Conservation (phyloP, 176 grass and related monocot species). For the Secale cereale region DNA sequence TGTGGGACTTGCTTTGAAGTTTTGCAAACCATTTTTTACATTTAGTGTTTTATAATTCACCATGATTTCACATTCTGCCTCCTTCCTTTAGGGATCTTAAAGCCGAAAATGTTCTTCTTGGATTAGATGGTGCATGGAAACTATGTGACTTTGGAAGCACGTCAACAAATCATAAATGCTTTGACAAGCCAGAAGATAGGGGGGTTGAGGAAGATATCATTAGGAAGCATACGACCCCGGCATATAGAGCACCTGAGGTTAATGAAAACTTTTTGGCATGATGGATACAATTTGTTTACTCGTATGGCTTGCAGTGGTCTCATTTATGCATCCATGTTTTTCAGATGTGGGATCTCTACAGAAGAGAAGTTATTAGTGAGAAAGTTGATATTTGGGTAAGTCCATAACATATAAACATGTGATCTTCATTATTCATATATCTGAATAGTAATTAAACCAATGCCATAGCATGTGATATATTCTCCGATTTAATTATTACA, state of each 20-base stretch:
- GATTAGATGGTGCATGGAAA: constrained; percentile 84
- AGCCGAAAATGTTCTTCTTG: constrained; percentile 93
- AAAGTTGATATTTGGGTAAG: constrained; percentile 89
- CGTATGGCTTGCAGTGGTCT: neutral
- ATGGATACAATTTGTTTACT: neutral
- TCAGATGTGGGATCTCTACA: constrained; percentile 96
- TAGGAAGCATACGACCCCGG: constrained; percentile 82
- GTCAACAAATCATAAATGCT: constrained; percentile 86
- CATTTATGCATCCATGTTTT: constrained; percentile 27
- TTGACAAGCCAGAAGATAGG: constrained; percentile 78
- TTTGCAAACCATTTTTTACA: neutral
- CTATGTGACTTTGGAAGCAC: constrained; percentile 89
- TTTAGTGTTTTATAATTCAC: neutral
- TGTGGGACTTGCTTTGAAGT: neutral
- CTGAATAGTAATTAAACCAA: constrained; percentile 10
- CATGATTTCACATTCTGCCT: constrained; percentile 3
- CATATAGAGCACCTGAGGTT: constrained; percentile 92
- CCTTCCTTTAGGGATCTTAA: constrained; percentile 65
- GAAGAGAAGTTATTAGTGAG: constrained; percentile 83
- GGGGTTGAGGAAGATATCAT: constrained; percentile 90
- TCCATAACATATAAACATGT: constrained; percentile 12
- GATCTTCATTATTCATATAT: neutral
- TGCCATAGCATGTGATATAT: neutral
- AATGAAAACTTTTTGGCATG: neutral
- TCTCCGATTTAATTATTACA: neutral